A percentile compares a stretch with the other conserved stretches of the same genome.
Conservation (phyloP, 164 flowering plant species). For the Dillenia suffruticosa region DNA sequence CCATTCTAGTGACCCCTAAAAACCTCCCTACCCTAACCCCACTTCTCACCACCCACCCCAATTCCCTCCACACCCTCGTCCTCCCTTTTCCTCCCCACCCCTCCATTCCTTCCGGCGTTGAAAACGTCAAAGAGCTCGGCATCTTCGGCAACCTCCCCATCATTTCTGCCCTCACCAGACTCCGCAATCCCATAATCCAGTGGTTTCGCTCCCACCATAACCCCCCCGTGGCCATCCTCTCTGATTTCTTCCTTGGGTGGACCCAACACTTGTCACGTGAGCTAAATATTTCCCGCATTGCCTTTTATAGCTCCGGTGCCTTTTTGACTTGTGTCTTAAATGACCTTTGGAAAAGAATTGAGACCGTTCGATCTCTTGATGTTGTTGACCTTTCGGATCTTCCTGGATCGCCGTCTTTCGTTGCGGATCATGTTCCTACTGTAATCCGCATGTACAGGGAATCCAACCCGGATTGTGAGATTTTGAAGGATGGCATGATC, state of each 20-base stretch:
- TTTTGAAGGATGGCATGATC: constrained; percentile 8
- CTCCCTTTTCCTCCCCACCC: constrained; percentile 61
- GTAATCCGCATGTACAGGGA: constrained; percentile 8
- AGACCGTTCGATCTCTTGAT: not conserved
- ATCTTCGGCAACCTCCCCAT: constrained; percentile 18
- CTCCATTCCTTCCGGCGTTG: constrained; percentile 39
- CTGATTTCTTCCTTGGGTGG: constrained; percentile 46
- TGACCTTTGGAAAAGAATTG: constrained; percentile 10
- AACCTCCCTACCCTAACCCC: constrained; percentile 49
- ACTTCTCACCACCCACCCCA: constrained; percentile 32
- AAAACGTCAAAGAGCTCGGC: constrained; percentile 47
- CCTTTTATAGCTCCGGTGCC: constrained; percentile 25
- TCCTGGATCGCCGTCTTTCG: constrained; percentile 21
- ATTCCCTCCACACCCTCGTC: constrained; percentile 28
- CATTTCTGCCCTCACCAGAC: constrained; percentile 27
- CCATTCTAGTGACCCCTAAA: constrained; percentile 55
- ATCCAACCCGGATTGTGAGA: constrained; percentile 10
- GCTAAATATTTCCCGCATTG: constrained; percentile 22
- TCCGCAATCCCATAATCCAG: constrained; percentile 25
- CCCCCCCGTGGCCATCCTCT: constrained; percentile 50
- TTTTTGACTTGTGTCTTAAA: constrained; percentile 2
- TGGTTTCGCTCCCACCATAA: constrained; percentile 46
- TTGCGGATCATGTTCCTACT: constrained; percentile 11
- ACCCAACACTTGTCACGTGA: constrained; percentile 22
- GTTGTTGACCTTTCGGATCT: constrained; percentile 5